phyloP scores from a whole-genome alignment of 192 early-diverging fungal species.

The Bifiguratus adelaidae region DNA sequence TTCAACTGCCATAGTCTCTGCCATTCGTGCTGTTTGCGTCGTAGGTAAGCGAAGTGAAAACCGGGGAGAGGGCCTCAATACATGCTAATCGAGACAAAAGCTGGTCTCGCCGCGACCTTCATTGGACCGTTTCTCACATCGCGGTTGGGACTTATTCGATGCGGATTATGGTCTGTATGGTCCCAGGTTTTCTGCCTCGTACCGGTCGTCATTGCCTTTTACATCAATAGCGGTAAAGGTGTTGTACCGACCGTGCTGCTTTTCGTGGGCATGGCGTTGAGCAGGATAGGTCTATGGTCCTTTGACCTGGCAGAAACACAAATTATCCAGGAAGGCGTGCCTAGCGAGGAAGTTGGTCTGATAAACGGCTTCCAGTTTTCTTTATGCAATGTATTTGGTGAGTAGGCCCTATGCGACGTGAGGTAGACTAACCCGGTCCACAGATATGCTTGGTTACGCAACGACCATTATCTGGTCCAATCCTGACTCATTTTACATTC shows the following conservation, averaged over 20 bases:
- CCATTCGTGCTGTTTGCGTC: conserved; percentile 12
- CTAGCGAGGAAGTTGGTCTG: conserved; percentile 6
- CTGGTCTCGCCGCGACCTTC: conserved; percentile 12
- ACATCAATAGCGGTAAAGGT: conserved; percentile 2
- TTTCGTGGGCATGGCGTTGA: conserved; percentile 24
- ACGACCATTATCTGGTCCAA: conserved; percentile 21
- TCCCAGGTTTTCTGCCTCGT: conserved; percentile 8
- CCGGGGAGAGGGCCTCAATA: too few relatives aligned
- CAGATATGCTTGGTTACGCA: background rate
- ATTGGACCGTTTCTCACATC: conserved; percentile 11
- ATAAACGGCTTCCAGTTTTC: conserved; percentile 23
- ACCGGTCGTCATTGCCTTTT: conserved; percentile 18
- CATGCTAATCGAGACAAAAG: background rate
- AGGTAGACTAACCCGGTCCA: too few relatives aligned
- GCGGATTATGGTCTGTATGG: conserved; percentile 22
- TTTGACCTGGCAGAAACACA: conserved; percentile 24
- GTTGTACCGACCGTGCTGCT: conserved; percentile 3
- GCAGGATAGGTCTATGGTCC: conserved; percentile 18
- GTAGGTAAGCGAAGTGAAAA: background rate
- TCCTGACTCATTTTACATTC: conserved; percentile 17
- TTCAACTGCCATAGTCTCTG: background rate
- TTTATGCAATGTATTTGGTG: conserved; percentile 18
- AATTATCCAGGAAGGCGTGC: conserved; percentile 15
- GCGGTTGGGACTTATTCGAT: conserved; percentile 11
- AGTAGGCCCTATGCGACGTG: conserved; percentile 11